Evolutionary conservation across 768 basidiomycete species (phyloP), one percentile per base, ranked within the genome.

Genomic region (Collybiopsis luxurians): DNA sequence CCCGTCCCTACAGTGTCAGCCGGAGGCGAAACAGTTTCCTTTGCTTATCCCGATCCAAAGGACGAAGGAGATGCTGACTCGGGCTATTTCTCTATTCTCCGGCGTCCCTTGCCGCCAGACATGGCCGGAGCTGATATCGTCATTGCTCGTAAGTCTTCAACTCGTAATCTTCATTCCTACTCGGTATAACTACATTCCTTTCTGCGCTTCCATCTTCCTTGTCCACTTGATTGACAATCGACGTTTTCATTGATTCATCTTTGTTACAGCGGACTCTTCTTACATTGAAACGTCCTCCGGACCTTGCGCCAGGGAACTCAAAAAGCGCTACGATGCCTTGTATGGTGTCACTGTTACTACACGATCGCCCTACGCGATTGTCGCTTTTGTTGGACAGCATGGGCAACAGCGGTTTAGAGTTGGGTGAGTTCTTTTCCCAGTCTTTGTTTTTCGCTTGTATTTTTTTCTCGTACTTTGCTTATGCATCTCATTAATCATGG

Each of bases 231-330:
- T n/a, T n/a, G n/a, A n/a, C n/a, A n/a, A n/a, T n/a, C n/a, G n/a
- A n/a, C n/a, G n/a, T n/a, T n/a, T n/a, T n/a, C 49, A 55, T 42
- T 19, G 12, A 26, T n/a, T 19, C 23, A 6, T 13, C 24, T 51
- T 24, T 34, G 23, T 31, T 61, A 40, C 79, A 82, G 90, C 80
- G 62, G 88, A 93, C 66, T 84, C 83, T 56, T 87, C 77, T 42
- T 93, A 87, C 67, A 83, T 92, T 21, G 91, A 94, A 65, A 92
- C 89, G 1, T 82, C 90, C 4, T 90, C 86, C 51, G 89, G 85
- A 2, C 76, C 79, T 13, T 89, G 87, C 27, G 90, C 90, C 12
- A 82, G 83, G 39, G 89, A 89, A 62, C 75, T 93, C 54, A 94
- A 93, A 78, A 78, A 79, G 63, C 78, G 81, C 27, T 90, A 87